Evolutionary conservation across 768 basidiomycete species (phyloP).

Genomic region (Imleria badia): DNA sequence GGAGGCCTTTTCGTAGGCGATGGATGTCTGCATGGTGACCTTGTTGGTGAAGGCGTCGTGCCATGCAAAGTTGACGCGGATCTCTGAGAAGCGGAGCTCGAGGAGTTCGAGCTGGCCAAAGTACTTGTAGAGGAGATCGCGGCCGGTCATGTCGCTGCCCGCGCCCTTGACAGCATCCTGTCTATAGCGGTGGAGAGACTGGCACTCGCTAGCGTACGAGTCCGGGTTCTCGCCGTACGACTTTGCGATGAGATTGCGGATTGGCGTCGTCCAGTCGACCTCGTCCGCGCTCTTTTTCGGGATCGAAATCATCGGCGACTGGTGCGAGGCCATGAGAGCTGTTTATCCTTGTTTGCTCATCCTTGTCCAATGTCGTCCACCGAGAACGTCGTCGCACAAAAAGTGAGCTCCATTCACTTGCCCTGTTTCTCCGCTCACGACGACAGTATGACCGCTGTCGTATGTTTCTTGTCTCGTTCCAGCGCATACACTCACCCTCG

Average conservation of each 20-base stretch:
- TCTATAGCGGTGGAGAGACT: constrained; percentile 82
- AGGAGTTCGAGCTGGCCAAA: constrained; percentile 98
- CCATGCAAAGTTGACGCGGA: constrained; percentile 96
- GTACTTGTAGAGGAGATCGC: constrained; percentile 97
- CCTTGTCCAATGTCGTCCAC: constrained; percentile 52
- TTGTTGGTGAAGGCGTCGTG: constrained; percentile 96
- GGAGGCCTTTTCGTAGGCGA: constrained; percentile 98
- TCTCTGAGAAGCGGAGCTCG: constrained; percentile 95
- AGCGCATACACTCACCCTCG: neutral
- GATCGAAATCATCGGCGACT: constrained; percentile 88
- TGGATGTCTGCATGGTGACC: constrained; percentile 89
- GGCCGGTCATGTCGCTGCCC: constrained; percentile 92
- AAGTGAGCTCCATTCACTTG: constrained; percentile 47
- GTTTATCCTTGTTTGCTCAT: constrained; percentile 27
- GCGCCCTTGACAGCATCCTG: constrained; percentile 97
- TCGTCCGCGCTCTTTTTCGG: constrained; percentile 95
- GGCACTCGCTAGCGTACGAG: constrained; percentile 81
- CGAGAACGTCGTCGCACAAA: constrained; percentile 88
- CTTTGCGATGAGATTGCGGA: constrained; percentile 81
- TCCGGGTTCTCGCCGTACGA: constrained; percentile 95
- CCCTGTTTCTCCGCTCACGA: neutral
- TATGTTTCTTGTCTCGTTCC: constrained; percentile 47
- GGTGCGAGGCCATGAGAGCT: constrained; percentile 64
- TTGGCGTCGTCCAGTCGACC: constrained; percentile 92
- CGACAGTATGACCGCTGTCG: constrained; percentile 81